A percentile compares a stretch with the other conserved stretches of the same genome.
Evolutionary conservation across 768 basidiomycete genomes (phyloP).

Genomic region (Botryobasidium botryosum): DNA sequence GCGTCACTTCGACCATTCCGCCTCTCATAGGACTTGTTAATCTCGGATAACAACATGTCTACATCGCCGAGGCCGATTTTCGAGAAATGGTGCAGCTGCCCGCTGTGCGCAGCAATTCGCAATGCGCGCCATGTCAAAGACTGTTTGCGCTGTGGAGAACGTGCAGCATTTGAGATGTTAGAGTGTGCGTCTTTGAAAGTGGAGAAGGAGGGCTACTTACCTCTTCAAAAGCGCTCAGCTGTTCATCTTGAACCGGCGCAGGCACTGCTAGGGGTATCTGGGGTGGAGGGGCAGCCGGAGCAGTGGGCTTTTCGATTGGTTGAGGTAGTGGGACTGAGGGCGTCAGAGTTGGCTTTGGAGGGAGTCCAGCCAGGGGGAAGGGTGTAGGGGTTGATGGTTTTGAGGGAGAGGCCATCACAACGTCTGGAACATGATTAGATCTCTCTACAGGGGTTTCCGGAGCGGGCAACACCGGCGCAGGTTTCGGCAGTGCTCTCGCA

Average conservation of each 20-base stretch:
- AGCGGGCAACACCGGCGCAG: background rate
- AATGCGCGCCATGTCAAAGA: conserved; percentile 8
- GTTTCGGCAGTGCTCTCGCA: background rate
- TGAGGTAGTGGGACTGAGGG: background rate
- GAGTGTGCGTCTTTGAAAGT: background rate
- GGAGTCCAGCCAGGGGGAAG: background rate
- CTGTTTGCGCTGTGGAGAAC: conserved; percentile 6
- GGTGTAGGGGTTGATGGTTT: background rate
- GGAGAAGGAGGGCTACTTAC: background rate
- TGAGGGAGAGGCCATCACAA: background rate
- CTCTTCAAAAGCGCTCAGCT: background rate
- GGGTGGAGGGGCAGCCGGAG: background rate
- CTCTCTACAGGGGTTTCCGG: background rate
- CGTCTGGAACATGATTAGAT: background rate
- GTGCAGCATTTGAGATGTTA: background rate
- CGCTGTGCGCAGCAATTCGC: conserved; percentile 7
- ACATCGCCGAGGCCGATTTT: no score
- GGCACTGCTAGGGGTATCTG: background rate
- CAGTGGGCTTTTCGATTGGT: background rate
- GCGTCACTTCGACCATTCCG: no score
- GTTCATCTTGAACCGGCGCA: background rate
- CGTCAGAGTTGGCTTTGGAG: background rate
- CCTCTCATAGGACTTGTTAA: no score
- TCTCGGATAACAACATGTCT: no score
- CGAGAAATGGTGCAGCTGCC: conserved; percentile 10